Conservation (phyloP, 495 filamentous ascomycete species). For the Penicillium cosmopolitanum region DNA sequence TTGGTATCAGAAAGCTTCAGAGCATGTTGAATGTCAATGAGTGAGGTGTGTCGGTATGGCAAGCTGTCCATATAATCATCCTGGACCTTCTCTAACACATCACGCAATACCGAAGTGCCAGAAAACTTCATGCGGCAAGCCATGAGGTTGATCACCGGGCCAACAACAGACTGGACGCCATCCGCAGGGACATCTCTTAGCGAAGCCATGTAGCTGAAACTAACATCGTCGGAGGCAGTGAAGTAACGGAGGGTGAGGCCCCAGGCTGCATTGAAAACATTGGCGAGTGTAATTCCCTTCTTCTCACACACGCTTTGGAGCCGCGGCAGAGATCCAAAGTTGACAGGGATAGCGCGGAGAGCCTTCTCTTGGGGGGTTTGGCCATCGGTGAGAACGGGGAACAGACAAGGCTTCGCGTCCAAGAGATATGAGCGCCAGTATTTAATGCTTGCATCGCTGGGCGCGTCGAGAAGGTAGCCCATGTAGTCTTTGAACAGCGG, state of each 20-base stretch:
- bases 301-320: constrained; percentile 50
- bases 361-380: constrained; percentile 19
- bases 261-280: constrained; percentile 58
- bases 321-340: constrained; percentile 30
- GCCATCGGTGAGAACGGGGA: constrained; percentile 51
- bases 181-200: constrained; percentile 52
- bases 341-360: constrained; percentile 40
- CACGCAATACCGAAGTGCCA: constrained; percentile 24
- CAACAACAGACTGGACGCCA: constrained; percentile 51
- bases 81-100: constrained; percentile 47
- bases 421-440: constrained; percentile 59
- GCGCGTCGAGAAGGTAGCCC: constrained; percentile 42
- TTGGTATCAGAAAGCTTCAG: constrained; percentile 40
- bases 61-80: constrained; percentile 54
- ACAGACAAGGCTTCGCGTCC: constrained; percentile 53
- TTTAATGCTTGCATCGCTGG: constrained; percentile 43
- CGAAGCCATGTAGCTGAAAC: constrained; percentile 57
- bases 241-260: constrained; percentile 54
- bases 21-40: constrained; percentile 58
- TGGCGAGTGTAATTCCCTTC: constrained; percentile 53
- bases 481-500: constrained; percentile 62
- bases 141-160: constrained; percentile 58
- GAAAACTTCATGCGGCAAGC: constrained; percentile 51
- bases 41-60: constrained; percentile 49
- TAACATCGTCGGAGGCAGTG: constrained; percentile 53